Base-by-base conservation (phyloP, 768 basidiomycete species). In the Lactifluus rugatus region DNA sequence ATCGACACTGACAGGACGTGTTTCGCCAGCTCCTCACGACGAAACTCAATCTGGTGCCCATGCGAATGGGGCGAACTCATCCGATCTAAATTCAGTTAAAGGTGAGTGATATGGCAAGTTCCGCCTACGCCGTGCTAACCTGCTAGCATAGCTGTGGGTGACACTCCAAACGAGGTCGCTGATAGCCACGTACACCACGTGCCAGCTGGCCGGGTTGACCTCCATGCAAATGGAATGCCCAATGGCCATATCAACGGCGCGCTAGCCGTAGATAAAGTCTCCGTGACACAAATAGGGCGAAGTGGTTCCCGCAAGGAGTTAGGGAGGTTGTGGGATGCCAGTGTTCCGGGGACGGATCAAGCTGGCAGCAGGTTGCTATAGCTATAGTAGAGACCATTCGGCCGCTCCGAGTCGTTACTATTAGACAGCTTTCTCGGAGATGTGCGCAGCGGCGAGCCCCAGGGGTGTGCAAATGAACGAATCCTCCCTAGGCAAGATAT, bases 61-160 rank as follows among this genome's bases (percentile, higher is more conserved):
- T 49, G 17, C 36, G 17, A 57, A 51, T 10, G 26, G 51, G 34
- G 39, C 41, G 17, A 45, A 8, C 28, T 31, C 45, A 4, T 3
- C 13, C n/a, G 36, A 37, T 21, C 4, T 31, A 36, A 54, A 47
- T 23, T 10, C 57, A 16, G 46, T n/a, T 9, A n/a, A 54, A 49
- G 61, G 63, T 64, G 32, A 32, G 58, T 46, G 51, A 25, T 19
- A 41, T 56, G 49, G 26, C 48, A 23, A 13, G n/a, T n/a, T n/a
- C 37, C 37, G 28, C 16, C 56, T 59, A 48, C 6, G 39, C 34
- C 19, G 8, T 32, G 50, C 55, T 52, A 41, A 64, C 44, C 45
- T n/a, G 11, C 16, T 31, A 14, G 23, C 23, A 26, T 32, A 56
- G 54, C 39, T 34, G n/a, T 25, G 14, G 51, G 47, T 48, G n/a